Evolutionary conservation across 192 early-diverging fungal genomes (phyloP), one percentile per base, ranked within the genome.

Genomic region (Geosiphon pyriformis): DNA sequence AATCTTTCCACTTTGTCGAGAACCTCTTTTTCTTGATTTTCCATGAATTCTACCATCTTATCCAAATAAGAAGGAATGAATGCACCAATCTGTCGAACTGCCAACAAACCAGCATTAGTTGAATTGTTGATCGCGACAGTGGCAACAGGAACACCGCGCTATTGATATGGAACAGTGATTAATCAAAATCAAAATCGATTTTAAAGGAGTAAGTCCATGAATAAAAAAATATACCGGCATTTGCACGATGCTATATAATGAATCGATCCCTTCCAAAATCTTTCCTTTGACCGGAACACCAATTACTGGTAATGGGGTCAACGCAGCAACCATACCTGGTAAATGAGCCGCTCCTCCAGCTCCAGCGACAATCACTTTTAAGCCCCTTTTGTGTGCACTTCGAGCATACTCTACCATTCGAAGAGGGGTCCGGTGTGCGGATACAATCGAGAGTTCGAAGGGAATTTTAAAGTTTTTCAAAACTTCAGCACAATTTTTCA

Each of bases 61-160:
- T 90, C 82, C 51, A 84, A 73, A 58, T 91, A 90, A 12, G 80
- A 80, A 4, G 91, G 88, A 56, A 90, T 83, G 51, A 84, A 87
- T 3, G 88, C 80, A 31, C 92, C 94, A 22, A 99, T 75, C 37
- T 95, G 95, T 33, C 95, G 85, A 27, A 96, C 84, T 1, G 95
- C 97, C 69, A 99, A 76, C 34, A 99, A 76, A 10, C 91, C 97
- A 3, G 95, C 97, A 58, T 99, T 99, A 59, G 90, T 92, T 34
- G 94, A 87, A 77, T 99, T 99, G 75, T 97, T 94, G 73, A 99
- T 96, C 17, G 97, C 97, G 3, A 99, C 94, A 4, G 97, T 99
- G 1, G 97, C 97, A 1, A 99, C 97, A 3, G 97, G 97, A 27
- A 99, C 87, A 51, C 97, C 97, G 53, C 97, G 90, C 91, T 92